Evolutionary conservation across 1,284 basidiomycete species (phyloP).

Genomic region (Ustanciosporium gigantosporum): DNA sequence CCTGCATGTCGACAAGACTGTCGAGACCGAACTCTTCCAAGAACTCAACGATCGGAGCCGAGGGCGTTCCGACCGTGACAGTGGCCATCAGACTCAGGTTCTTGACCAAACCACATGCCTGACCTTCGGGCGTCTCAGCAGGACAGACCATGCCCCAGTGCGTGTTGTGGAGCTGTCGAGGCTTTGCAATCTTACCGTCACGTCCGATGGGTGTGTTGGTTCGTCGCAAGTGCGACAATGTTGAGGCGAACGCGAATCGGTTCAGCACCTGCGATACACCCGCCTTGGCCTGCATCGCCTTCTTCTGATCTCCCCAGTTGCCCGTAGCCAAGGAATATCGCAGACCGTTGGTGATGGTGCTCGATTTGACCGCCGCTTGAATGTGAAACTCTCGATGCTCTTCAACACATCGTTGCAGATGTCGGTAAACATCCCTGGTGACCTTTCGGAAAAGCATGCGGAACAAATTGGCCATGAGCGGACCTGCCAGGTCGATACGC

Average conservation of each 20-base stretch:
- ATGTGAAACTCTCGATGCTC: constrained; percentile 94
- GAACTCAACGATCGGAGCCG: constrained; percentile 96
- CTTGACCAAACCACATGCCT: constrained; percentile 98
- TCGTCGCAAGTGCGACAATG: constrained; percentile 93
- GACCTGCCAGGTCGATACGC: constrained; percentile 91
- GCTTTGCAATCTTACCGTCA: constrained; percentile 98
- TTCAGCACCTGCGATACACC: constrained; percentile 99
- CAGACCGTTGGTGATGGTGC: constrained; percentile 95
- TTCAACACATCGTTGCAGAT: constrained; percentile 93
- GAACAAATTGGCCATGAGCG: constrained; percentile 91
- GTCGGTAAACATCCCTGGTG: constrained; percentile 94
- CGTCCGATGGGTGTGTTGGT: constrained; percentile 98
- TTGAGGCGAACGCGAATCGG: constrained; percentile 97
- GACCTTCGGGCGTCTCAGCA: constrained; percentile 98
- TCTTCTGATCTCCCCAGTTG: constrained; percentile 98
- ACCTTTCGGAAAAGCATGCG: constrained; percentile 96
- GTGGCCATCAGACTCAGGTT: constrained; percentile 97
- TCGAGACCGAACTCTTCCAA: constrained; percentile 85
- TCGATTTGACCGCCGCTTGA: constrained; percentile 84
- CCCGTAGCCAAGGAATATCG: constrained; percentile 98
- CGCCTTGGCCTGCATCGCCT: constrained; percentile 91
- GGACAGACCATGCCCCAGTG: constrained; percentile 99
- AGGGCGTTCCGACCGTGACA: constrained; percentile 95
- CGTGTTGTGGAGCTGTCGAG: constrained; percentile 97
- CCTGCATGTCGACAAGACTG: constrained; percentile 55